Percentiles rank a stretch among this genome's conserved stretches.
These are phyloP conservation scores for Calycina herbarum DNA, from an alignment of 2,329 filamentous ascomycete species.

Conservation along the genomic window DNA sequence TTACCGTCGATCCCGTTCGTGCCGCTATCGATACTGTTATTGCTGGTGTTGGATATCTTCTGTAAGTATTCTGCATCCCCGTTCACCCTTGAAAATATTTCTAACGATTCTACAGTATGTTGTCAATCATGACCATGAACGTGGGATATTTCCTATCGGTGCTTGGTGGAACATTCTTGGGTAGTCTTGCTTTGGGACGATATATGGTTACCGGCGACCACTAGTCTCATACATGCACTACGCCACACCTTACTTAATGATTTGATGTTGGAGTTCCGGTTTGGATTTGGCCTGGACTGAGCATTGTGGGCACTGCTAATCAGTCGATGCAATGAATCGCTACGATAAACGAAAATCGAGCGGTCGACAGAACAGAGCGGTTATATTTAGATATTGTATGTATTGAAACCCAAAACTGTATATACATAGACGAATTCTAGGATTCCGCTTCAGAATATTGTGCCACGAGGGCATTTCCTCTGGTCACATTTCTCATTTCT, in stretches of 20 bases:
- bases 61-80: conserved; percentile 60
- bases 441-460: not conserved
- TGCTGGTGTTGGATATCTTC: conserved; percentile 77
- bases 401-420: not conserved
- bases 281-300: conserved; percentile 10
- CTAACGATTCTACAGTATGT: conserved; percentile 62
- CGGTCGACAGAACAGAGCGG: not conserved
- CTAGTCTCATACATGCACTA: conserved; percentile 6
- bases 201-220: conserved; percentile 30
- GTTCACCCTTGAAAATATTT: conserved; percentile 4
- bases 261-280: not conserved
- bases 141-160: conserved; percentile 81
- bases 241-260: not conserved
- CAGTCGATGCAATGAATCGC: not conserved
- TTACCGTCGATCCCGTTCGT: conserved; percentile 75
- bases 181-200: conserved; percentile 60
- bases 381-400: not conserved
- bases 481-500: not conserved
- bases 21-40: conserved; percentile 70
- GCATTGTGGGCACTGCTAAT: conserved; percentile 19
- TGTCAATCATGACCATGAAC: conserved; percentile 89
- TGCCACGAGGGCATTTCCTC: not conserved
- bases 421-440: not conserved
- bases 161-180: conserved; percentile 79
- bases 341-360: not conserved